Conservation (phyloP, 2,329 filamentous ascomycete species). For the Cladosporium velox region DNA sequence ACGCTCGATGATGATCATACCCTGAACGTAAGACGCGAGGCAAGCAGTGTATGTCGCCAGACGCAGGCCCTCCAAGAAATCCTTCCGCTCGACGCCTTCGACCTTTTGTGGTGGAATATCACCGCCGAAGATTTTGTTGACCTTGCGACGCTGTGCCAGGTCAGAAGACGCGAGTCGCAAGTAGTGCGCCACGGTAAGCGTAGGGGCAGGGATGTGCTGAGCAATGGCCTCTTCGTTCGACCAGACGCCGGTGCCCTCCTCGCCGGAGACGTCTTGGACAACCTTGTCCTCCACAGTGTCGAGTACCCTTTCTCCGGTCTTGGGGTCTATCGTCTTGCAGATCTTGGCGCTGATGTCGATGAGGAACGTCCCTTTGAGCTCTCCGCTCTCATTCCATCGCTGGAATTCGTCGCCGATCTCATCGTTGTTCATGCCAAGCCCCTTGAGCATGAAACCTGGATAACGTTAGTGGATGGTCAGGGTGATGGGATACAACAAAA, state of each 20-base stretch:
- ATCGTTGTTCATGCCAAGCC: conserved; percentile 60
- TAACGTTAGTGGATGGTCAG: not conserved
- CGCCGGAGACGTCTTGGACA: conserved; percentile 66
- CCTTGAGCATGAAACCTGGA: conserved; percentile 53
- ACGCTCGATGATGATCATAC: conserved; percentile 63
- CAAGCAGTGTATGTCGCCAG: conserved; percentile 63
- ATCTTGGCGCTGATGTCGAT: conserved; percentile 65
- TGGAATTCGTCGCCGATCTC: conserved; percentile 62
- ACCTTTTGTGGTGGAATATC: conserved; percentile 44
- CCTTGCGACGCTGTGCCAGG: conserved; percentile 55
- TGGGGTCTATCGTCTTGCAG: conserved; percentile 53
- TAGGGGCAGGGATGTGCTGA: conserved; percentile 65
- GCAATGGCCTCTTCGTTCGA: conserved; percentile 62
- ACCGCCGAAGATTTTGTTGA: conserved; percentile 50
- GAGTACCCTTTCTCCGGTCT: conserved; percentile 53
- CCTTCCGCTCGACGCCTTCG: conserved; percentile 36
- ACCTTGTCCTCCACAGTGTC: conserved; percentile 68
- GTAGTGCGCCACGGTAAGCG: conserved; percentile 63
- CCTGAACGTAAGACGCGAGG: conserved; percentile 65
- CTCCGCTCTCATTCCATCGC: conserved; percentile 61
- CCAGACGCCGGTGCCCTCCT: conserved; percentile 69
- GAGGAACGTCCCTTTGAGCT: conserved; percentile 62
- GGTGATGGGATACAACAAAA: too few species aligned
- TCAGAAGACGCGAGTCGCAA: conserved; percentile 66
- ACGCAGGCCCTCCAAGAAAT: conserved; percentile 60